Percentiles rank a stretch among this genome's conserved stretches.
Evolutionary conservation across 306 rosid species (phyloP).

Genomic region (Rosa lucieae): DNA sequence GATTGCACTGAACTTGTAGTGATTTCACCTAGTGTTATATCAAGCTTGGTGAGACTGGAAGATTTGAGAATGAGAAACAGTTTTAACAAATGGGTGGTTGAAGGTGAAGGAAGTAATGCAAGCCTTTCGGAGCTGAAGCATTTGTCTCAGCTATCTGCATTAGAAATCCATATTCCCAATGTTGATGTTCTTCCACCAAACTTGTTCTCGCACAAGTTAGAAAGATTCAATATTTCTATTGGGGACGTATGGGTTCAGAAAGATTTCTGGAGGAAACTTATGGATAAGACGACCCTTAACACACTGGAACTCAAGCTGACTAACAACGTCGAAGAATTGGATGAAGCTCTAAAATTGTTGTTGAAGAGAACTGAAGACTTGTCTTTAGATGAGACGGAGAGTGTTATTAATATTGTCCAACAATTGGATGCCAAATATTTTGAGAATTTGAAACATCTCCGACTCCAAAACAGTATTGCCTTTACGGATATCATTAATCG

Average conservation of each 20-base stretch:
- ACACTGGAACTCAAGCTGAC: slow-evolving; percentile 29
- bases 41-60: slow-evolving; percentile 33
- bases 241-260: too few relatives aligned
- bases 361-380: too few relatives aligned
- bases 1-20: slow-evolving; percentile 32
- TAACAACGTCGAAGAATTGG: too few relatives aligned
- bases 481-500: too few relatives aligned
- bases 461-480: too few relatives aligned
- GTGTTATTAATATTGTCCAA: too few relatives aligned
- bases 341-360: too few relatives aligned
- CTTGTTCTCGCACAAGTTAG: slow-evolving; percentile 21
- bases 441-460: too few relatives aligned
- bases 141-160: slow-evolving; percentile 21
- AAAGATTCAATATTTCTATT: slow-evolving; percentile 31
- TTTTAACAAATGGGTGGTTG: slow-evolving; percentile 22
- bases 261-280: too few relatives aligned
- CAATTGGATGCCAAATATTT: too few relatives aligned
- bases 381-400: too few relatives aligned
- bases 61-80: slow-evolving; percentile 43
- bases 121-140: slow-evolving; percentile 29
- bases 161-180: slow-evolving; percentile 31
- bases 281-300: too few relatives aligned
- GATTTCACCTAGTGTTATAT: slow-evolving; percentile 28
- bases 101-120: slow-evolving; percentile 13
- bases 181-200: slow-evolving; percentile 10